A percentile compares a stretch with the other conserved stretches of the same genome.
Evolutionary conservation across 2,329 filamentous ascomycete species (phyloP).

Genomic region (Biscogniauxia mediterranea): DNA sequence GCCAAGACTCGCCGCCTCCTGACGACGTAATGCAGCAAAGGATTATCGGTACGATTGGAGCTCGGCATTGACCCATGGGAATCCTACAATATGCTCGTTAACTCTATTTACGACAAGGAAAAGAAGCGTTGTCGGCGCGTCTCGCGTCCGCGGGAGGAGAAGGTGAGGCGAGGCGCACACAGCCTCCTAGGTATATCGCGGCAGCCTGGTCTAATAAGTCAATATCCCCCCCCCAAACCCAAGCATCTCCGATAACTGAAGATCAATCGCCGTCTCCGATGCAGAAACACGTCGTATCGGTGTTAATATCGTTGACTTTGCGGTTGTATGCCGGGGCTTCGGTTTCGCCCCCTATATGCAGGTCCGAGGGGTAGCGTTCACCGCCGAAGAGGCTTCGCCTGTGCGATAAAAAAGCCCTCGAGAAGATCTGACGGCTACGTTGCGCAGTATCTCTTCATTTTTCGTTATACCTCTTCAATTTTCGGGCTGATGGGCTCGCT

Average conservation of each 20-base stretch:
- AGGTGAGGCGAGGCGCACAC: not conserved
- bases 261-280: not conserved
- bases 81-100: not conserved
- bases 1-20: not conserved
- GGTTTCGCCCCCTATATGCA: not conserved
- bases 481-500: not conserved
- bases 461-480: too few relatives aligned
- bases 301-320: not conserved
- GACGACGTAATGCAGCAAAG: not conserved
- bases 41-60: not conserved
- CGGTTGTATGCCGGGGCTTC: not conserved
- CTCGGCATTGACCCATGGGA: not conserved
- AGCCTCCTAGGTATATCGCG: not conserved
- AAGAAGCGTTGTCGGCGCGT: too few relatives aligned
- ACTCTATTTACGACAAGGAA: too few relatives aligned
- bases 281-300: not conserved
- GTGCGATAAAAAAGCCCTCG: not conserved
- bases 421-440: not conserved
- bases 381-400: not conserved
- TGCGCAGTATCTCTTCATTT: too few relatives aligned
- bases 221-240: too few relatives aligned
- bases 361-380: not conserved
- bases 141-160: too few relatives aligned
- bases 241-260: not conserved
- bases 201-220: not conserved